Base-by-base conservation (phyloP, 257 asterid species). In the Gentiana straminea region DNA sequence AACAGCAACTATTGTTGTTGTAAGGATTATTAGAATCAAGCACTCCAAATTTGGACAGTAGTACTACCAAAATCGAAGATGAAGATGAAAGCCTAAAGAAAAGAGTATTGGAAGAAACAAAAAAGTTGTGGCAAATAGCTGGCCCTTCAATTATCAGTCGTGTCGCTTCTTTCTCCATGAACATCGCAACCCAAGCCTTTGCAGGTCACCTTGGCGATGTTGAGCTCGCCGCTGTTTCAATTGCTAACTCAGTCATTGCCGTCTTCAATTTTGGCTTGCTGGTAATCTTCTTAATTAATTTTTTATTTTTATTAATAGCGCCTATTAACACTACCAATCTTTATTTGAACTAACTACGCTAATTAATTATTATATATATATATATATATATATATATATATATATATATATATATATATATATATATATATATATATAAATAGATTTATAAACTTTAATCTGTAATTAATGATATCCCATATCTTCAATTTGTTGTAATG, bases 121-220 rank as follows among this genome's bases (percentile, higher is more conserved):
- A 68, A 48, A 68, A 70, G 49, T 62, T 81, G 0, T 77, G 88
- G 88, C 72, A 60, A 2, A 61, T 81, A 4, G 82, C 69, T 1
- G 77, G 84, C 1, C 80, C 88, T 7, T 52, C 84, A 13, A 55
- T 73, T 33, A 58, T 81, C 45, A 63, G 75, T 64, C 75, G 84
- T 2, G 4, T 77, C 1, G 57, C 80, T 5, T 13, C 51, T 4
- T 70, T 67, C 44, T 68, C 78, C 13, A 73, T 75, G 71, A 70
- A 54, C 63, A 6, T 81, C 32, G 55, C 64, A 35, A 70, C 81
- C 35, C 89, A 77, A 52, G 66, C 74, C 2, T 71, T 66, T 48
- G 76, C 81, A 8, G 84, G 86, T 47, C 86, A 80, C 39, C 81
- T 81, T 12, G 84, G 82, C 3, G 80, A 81, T 39, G 71, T 71